A percentile compares a stretch with the other conserved stretches of the same genome.
phyloP scores from a whole-genome alignment of 1,284 basidiomycete genomes.

The Ustilago tritici region DNA sequence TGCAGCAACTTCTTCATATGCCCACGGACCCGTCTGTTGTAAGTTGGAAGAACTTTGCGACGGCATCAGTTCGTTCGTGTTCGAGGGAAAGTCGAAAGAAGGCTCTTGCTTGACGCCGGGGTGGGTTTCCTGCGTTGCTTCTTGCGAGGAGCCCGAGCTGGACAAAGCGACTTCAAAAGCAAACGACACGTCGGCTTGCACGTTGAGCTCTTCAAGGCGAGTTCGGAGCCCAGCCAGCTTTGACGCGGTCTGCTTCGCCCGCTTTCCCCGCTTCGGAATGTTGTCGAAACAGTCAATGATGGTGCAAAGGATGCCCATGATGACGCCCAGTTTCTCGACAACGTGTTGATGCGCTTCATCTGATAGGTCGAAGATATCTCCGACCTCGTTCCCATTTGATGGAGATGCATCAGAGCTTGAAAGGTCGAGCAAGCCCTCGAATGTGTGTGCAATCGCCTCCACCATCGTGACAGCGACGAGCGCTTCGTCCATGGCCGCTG shows the following conservation, averaged over 20 bases:
- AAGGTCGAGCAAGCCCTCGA: conserved; percentile 6
- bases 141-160: neutral
- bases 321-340: conserved; percentile 11
- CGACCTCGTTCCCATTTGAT: neutral
- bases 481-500: neutral
- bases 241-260: neutral
- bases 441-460: conserved; percentile 17
- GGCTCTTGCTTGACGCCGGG: neutral
- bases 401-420: neutral
- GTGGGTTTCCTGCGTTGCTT: neutral
- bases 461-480: conserved; percentile 17
- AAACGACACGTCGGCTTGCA: conserved; percentile 27
- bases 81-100: neutral
- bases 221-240: neutral
- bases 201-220: conserved; percentile 10
- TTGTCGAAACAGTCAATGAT: conserved; percentile 25
- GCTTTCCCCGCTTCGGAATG: conserved; percentile 13
- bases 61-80: neutral
- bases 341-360: conserved; percentile 3
- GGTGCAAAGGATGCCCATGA: conserved; percentile 23
- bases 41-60: neutral
- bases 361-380: neutral
- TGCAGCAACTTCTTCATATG: neutral
- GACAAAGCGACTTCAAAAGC: conserved; percentile 18
- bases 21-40: neutral